These are phyloP conservation scores for Furcasterigmium sp. DNA, from an alignment of 2,329 filamentous ascomycete genomes.

Conservation along the genomic window DNA sequence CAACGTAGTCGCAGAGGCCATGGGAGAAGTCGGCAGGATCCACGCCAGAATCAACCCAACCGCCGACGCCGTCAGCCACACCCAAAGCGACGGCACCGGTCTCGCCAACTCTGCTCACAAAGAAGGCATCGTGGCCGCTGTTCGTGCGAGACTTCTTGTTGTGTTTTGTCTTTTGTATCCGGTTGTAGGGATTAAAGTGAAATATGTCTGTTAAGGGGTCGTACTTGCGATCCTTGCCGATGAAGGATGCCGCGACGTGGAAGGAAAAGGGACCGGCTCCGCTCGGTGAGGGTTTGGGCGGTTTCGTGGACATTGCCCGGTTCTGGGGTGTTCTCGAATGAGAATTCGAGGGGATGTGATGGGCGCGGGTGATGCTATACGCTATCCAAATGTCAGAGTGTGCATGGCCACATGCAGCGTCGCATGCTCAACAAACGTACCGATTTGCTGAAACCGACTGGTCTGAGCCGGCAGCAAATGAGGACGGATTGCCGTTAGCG, in stretches of 20 bases:
- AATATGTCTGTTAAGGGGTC: slow-evolving; percentile 65
- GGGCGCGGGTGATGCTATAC: too few species aligned
- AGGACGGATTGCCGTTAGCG: slow-evolving; percentile 1
- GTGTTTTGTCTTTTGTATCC: slow-evolving; percentile 45
- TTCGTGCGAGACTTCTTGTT: slow-evolving; percentile 61
- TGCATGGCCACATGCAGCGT: not conserved
- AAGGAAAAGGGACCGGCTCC: slow-evolving; percentile 48
- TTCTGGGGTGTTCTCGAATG: not conserved
- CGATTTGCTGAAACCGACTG: not conserved
- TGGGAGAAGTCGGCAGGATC: slow-evolving; percentile 96
- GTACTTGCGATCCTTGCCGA: slow-evolving; percentile 65
- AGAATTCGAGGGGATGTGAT: too few species aligned
- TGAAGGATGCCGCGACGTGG: slow-evolving; percentile 69
- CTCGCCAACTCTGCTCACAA: slow-evolving; percentile 75
- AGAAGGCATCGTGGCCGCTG: slow-evolving; percentile 95
- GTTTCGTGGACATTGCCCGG: not conserved
- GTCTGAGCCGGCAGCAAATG: not conserved
- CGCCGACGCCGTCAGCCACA: slow-evolving; percentile 90
- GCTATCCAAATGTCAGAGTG: not conserved
- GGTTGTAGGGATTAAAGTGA: slow-evolving; percentile 64
- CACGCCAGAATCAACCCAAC: slow-evolving; percentile 88
- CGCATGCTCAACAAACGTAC: not conserved
- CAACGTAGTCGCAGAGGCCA: slow-evolving; percentile 90
- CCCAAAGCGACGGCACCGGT: slow-evolving; percentile 73
- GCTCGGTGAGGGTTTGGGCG: not conserved